Percentiles rank a stretch among this genome's conserved stretches.
phyloP scores from a whole-genome alignment of 257 asterid species.

The Catharanthus roseus region DNA sequence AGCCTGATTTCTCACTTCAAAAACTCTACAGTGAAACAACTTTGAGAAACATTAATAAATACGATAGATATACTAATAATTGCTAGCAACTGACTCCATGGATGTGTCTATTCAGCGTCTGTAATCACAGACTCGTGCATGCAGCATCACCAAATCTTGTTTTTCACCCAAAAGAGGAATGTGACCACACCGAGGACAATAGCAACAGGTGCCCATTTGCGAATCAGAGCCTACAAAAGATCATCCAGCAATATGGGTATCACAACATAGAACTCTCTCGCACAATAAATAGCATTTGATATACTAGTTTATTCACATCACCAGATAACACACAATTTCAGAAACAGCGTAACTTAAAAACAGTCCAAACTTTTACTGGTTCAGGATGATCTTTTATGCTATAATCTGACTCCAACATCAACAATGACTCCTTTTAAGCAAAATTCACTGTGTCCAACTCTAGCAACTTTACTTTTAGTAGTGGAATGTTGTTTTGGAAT shows the following conservation, averaged over 20 bases:
- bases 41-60: background rate
- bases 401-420: background rate
- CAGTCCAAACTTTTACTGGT: background rate
- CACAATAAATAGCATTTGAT: background rate
- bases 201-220: constrained; percentile 92
- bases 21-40: background rate
- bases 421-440: background rate
- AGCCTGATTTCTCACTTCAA: background rate
- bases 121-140: background rate
- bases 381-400: background rate
- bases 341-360: background rate
- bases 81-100: background rate
- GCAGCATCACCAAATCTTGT: constrained; percentile 74
- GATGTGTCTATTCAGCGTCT: background rate
- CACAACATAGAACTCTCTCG: constrained; percentile 2
- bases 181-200: constrained; percentile 79
- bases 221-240: constrained; percentile 73
- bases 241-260: background rate
- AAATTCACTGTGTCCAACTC: background rate
- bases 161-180: constrained; percentile 74
- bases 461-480: background rate
- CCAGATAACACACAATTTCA: background rate
- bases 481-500: background rate
- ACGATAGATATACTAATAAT: background rate
- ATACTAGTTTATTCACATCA: background rate